Evolutionary conservation across 163 green algal genomes (phyloP).

Genomic region (Chloroidium sp.): DNA sequence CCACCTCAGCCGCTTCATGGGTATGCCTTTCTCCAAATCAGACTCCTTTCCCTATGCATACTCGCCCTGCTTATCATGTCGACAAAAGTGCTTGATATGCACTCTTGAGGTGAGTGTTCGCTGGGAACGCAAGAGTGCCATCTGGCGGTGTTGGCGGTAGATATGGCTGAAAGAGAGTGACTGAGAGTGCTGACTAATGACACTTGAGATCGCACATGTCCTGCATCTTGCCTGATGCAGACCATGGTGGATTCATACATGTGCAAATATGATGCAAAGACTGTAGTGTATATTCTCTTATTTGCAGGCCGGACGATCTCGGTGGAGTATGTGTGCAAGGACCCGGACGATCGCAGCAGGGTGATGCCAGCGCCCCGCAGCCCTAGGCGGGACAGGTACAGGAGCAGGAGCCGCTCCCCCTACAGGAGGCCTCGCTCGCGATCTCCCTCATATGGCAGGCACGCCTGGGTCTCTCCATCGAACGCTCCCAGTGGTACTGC

Average conservation of each 20-base stretch:
- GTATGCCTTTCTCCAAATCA: conserved; percentile 1
- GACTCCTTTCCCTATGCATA: too few species aligned
- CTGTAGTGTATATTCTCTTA: neutral
- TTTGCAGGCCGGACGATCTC: conserved; percentile 42
- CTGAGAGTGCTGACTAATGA: too few species aligned
- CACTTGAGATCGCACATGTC: too few species aligned
- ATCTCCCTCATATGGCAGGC: conserved; percentile 9
- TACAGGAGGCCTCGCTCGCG: conserved; percentile 5
- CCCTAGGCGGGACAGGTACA: neutral
- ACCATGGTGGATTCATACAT: too few species aligned
- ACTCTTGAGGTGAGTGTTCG: neutral
- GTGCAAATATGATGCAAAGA: too few species aligned
- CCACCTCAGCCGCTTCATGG: conserved; percentile 27
- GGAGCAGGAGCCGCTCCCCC: conserved; percentile 2
- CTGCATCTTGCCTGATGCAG: too few species aligned
- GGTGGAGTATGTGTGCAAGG: conserved; percentile 55
- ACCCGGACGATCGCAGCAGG: conserved; percentile 11
- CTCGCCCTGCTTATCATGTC: too few species aligned
- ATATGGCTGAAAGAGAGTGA: neutral
- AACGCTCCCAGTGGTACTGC: too few species aligned
- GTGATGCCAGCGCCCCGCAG: neutral
- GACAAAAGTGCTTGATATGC: too few species aligned
- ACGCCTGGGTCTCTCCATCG: too few species aligned
- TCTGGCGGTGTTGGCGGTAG: neutral
- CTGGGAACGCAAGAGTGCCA: neutral